These are phyloP conservation scores for Mrakia hoshinonis DNA, from an alignment of 768 basidiomycete species.

Conservation along the genomic window DNA sequence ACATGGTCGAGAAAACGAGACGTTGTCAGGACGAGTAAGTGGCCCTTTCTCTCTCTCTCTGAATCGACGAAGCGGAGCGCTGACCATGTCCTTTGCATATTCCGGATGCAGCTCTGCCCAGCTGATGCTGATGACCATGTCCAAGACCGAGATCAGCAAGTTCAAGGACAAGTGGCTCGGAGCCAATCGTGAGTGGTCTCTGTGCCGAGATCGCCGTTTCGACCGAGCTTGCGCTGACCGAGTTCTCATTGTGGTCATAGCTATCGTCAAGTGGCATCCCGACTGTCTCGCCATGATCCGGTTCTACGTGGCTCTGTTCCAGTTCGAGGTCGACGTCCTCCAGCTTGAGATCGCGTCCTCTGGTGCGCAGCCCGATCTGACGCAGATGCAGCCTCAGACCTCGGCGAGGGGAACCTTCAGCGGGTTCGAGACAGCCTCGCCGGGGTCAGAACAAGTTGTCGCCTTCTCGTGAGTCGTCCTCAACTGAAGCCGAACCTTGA, in stretches of 20 bases:
- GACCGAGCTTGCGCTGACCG: no score
- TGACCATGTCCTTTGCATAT: neutral
- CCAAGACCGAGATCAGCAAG: neutral
- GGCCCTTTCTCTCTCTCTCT: no score
- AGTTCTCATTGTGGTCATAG: neutral
- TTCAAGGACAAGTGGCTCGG: slow-evolving; percentile 13
- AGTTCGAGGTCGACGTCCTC: slow-evolving; percentile 27
- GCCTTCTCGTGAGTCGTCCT: slow-evolving; percentile 5
- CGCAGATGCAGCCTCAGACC: neutral
- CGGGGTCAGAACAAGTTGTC: neutral
- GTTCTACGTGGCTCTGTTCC: slow-evolving; percentile 25
- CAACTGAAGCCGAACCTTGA: no score
- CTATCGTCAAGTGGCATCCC: slow-evolving; percentile 26
- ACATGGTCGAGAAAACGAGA: slow-evolving; percentile 16
- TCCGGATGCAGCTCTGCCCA: neutral
- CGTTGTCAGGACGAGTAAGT: slow-evolving; percentile 27
- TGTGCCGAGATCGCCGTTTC: no score
- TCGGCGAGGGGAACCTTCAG: neutral
- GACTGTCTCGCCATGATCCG: slow-evolving; percentile 25
- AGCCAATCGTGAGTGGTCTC: slow-evolving; percentile 4
- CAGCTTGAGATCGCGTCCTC: slow-evolving; percentile 19
- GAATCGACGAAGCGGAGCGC: neutral
- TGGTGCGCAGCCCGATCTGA: no score
- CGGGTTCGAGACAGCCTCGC: neutral
- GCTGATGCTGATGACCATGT: neutral